Evolutionary conservation across 371 early-diverging fungal genomes (phyloP).

Genomic region (Syncephalastrum contaminatum): DNA sequence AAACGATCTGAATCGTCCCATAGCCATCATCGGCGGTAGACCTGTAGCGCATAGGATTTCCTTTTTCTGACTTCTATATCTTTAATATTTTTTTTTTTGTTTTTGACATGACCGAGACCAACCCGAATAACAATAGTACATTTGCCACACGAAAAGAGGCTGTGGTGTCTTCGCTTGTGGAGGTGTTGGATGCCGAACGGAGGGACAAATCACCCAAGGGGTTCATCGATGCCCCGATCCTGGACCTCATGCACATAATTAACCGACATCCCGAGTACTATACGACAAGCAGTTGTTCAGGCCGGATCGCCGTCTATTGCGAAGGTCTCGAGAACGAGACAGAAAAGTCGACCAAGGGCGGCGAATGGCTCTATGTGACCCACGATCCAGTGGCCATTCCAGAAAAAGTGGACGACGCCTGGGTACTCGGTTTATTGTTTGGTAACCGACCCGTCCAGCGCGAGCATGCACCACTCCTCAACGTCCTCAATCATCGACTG

Average conservation of each 20-base stretch:
- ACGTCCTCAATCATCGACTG: slow-evolving; percentile 25
- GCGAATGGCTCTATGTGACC: slow-evolving; percentile 60
- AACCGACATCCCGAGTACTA: slow-evolving; percentile 57
- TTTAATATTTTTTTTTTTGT: not conserved
- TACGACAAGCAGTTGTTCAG: slow-evolving; percentile 64
- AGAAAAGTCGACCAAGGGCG: slow-evolving; percentile 42
- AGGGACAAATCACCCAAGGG: slow-evolving; percentile 67
- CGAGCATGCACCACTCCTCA: slow-evolving; percentile 3
- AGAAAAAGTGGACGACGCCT: slow-evolving; percentile 16
- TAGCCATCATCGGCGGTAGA: slow-evolving; percentile 5
- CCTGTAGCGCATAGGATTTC: not conserved
- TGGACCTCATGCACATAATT: slow-evolving; percentile 52
- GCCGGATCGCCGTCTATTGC: slow-evolving; percentile 57
- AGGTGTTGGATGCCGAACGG: slow-evolving; percentile 52
- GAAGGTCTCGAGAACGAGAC: slow-evolving; percentile 36
- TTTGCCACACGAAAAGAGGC: slow-evolving; percentile 36
- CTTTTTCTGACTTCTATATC: not conserved
- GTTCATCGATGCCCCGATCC: slow-evolving; percentile 59
- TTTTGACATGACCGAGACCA: not conserved
- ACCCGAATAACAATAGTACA: not conserved
- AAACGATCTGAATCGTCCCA: slow-evolving; percentile 2
- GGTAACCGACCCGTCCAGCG: slow-evolving; percentile 28
- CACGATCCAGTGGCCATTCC: slow-evolving; percentile 58
- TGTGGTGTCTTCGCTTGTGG: slow-evolving; percentile 44
- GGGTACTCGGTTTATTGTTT: slow-evolving; percentile 39